Evolutionary conservation across 2,329 filamentous ascomycete genomes (phyloP), one percentile per base, ranked within the genome.

Genomic region (Dactylellina haptotyla): DNA sequence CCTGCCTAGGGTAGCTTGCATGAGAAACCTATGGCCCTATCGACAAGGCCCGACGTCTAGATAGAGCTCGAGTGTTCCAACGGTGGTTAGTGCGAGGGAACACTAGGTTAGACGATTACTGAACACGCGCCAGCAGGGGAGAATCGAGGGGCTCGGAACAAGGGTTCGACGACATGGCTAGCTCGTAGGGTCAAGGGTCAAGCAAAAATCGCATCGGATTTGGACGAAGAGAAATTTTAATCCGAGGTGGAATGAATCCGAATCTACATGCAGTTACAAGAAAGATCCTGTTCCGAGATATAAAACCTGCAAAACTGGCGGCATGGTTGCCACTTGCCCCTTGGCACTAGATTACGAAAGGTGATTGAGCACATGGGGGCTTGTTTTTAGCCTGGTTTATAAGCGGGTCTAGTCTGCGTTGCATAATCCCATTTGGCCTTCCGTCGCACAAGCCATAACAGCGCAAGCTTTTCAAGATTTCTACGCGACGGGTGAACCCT

Each of bases 21-120:
- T 10, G 23, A 16, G 10, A 1, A 23, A 20, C 16, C 6, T 30
- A 51, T 9, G 14, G 30, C 34, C 3, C 18, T 30, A 57, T 28
- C 26, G 14, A 32, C 53, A 26, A 43, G 10, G 23, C 53, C 18
- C 12, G 53, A 37, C 34, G 53, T 57, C 32, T 41, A 53, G 63
- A 67, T 67, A 59, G 63, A 67, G 63, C 63, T 67, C 63, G 58
- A 58, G 53, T 41, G 43, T 37, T 58, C 51, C 41, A n/a, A 46
- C 45, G 28, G 32, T 23, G 39, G 62, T 4, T 45, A 26, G n/a
- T 30, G 57, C 16, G 56, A 28, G 16, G 45, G 26, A 50, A 32
- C 51, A 43, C 53, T 63, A 50, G 30, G 18, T 34, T 37, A 25
- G 50, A 25, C 50, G 67, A 72, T 72, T 72, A 72, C 43, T 72